A percentile compares a stretch with the other conserved stretches of the same genome.
These are phyloP conservation scores for Solanum neorickii DNA, from an alignment of 257 asterid species.

Conservation along the genomic window DNA sequence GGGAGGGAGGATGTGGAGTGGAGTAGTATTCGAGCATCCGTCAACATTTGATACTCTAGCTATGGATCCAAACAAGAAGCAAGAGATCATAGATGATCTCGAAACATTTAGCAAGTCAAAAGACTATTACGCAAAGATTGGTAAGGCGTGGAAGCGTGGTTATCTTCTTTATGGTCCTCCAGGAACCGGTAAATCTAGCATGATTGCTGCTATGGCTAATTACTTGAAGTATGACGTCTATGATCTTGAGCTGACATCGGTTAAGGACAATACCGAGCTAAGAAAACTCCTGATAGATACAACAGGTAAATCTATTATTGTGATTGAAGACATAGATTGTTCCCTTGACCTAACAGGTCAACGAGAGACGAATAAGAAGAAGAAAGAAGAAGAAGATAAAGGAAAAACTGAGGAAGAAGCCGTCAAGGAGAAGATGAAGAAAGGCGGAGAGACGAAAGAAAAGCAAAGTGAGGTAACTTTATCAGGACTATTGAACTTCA, in stretches of 20 bases:
- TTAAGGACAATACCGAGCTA: neutral
- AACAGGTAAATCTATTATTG: neutral
- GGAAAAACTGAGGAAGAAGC: neutral
- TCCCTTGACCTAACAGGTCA: neutral
- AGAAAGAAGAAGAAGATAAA: neutral
- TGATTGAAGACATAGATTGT: neutral
- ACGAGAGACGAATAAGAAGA: neutral
- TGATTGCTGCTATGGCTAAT: neutral
- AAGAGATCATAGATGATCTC: neutral
- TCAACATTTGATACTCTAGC: neutral
- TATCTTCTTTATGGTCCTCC: neutral
- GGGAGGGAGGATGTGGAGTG: neutral
- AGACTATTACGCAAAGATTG: neutral
- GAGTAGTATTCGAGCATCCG: neutral
- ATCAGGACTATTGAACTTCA: neutral
- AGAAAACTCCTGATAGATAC: neutral
- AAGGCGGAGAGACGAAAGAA: neutral
- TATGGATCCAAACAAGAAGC: neutral
- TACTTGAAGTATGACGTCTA: neutral
- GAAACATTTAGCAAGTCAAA: neutral
- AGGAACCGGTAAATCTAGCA: neutral
- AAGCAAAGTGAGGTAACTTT: neutral
- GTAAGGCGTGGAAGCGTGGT: neutral
- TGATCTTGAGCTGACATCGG: neutral
- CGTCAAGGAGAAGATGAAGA: neutral